Evolutionary conservation across 2,329 filamentous ascomycete genomes (phyloP).

Genomic region (Penicillium sp.): DNA sequence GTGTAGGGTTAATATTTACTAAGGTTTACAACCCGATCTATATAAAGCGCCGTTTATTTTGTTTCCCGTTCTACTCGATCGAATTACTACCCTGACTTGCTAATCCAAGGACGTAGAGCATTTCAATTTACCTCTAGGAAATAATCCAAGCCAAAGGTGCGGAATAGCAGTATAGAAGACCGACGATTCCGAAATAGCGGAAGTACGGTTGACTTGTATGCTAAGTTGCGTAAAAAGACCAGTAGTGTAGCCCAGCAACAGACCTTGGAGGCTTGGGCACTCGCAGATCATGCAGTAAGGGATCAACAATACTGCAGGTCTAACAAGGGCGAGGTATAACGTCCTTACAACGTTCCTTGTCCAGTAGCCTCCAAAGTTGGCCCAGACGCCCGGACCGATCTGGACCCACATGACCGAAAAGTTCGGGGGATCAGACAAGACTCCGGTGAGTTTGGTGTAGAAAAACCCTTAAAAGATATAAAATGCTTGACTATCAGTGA

Average conservation of each 20-base stretch:
- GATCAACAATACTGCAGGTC: not conserved
- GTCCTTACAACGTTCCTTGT: not conserved
- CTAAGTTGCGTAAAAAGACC: not conserved
- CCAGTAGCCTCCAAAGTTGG: not conserved
- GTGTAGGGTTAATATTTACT: not conserved
- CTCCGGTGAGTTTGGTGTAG: not conserved
- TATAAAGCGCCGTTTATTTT: not conserved
- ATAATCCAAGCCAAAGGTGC: not conserved
- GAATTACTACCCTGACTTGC: not conserved
- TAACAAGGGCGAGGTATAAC: not conserved
- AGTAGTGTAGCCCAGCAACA: not conserved
- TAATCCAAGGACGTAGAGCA: not conserved
- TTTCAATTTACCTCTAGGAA: not conserved
- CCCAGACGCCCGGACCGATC: slow-evolving; percentile 2
- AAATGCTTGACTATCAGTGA: not conserved
- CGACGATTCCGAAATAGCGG: not conserved
- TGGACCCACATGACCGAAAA: slow-evolving; percentile 3
- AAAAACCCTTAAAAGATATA: no score
- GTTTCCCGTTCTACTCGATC: not conserved
- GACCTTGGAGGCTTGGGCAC: no score
- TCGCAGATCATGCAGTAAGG: not conserved
- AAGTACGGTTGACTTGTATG: not conserved
- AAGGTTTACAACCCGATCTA: not conserved
- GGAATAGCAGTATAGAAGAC: not conserved
- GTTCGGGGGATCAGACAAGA: not conserved